phyloP scores from a whole-genome alignment of 352 stramenopile genomes.

The Phytopythium boreale region DNA sequence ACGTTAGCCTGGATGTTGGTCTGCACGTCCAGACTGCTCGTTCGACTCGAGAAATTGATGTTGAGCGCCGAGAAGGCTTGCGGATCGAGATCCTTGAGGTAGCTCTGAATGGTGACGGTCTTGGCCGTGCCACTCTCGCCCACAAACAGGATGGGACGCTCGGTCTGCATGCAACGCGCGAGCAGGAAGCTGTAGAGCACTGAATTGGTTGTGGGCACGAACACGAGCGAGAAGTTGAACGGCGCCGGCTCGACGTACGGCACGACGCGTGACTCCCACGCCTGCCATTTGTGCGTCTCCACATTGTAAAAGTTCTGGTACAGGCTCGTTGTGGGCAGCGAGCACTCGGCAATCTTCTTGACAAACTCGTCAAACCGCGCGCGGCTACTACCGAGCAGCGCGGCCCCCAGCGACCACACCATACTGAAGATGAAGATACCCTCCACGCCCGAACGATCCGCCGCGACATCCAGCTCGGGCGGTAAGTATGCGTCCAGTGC shows the following conservation, averaged over 20 bases:
- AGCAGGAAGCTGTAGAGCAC: conserved; percentile 94
- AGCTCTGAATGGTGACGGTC: conserved; percentile 95
- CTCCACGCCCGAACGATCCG: conserved; percentile 76
- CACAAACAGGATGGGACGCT: conserved; percentile 92
- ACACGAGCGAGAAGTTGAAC: conserved; percentile 95
- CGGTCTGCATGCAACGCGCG: conserved; percentile 78
- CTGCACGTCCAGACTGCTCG: conserved; percentile 92
- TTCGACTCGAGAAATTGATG: conserved; percentile 94
- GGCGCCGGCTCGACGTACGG: conserved; percentile 90
- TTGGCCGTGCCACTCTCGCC: conserved; percentile 94
- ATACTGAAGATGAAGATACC: conserved; percentile 92
- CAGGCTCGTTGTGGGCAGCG: conserved; percentile 73
- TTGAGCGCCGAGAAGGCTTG: conserved; percentile 66
- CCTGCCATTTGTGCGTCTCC: conserved; percentile 89
- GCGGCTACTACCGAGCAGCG: conserved; percentile 76
- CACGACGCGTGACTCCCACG: conserved; percentile 83
- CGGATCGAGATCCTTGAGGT: conserved; percentile 80
- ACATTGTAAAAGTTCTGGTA: conserved; percentile 91
- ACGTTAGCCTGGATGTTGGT: conserved; percentile 94
- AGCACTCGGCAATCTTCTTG: conserved; percentile 76
- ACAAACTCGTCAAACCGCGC: conserved; percentile 91
- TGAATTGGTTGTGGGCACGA: conserved; percentile 94
- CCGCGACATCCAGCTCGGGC: conserved; percentile 37
- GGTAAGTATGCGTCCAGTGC: conserved; percentile 89
- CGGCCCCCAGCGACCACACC: conserved; percentile 91